A percentile compares a stretch with the other conserved stretches of the same genome.
Conservation (phyloP, 768 basidiomycete species). For the Rubroboletus pulcherrimus region DNA sequence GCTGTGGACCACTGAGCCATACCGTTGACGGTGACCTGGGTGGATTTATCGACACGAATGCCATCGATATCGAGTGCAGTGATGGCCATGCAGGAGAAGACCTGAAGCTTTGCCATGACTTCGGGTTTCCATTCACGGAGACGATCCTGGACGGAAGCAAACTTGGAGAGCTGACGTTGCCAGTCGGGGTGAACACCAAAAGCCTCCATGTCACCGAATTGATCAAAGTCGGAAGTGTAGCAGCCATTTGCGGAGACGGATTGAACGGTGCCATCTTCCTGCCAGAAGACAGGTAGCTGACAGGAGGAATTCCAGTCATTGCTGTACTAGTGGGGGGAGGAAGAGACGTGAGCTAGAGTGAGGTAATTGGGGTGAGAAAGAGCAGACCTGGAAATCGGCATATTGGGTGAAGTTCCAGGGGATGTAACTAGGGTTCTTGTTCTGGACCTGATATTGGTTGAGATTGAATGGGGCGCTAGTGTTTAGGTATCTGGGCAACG, state of each 20-base stretch:
- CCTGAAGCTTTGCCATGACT: slow-evolving; percentile 73
- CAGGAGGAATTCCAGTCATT: slow-evolving; percentile 77
- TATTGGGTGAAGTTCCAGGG: slow-evolving; percentile 90
- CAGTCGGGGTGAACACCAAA: slow-evolving; percentile 95
- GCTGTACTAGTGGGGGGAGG: slow-evolving; percentile 39
- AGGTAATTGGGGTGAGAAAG: background rate
- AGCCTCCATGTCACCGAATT: slow-evolving; percentile 95
- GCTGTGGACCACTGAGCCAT: slow-evolving; percentile 70
- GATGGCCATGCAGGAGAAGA: slow-evolving; percentile 84
- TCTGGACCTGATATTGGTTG: slow-evolving; percentile 66
- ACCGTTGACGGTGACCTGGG: slow-evolving; percentile 83
- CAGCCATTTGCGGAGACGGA: slow-evolving; percentile 65
- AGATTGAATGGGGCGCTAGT: slow-evolving; percentile 74
- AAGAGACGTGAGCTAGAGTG: background rate
- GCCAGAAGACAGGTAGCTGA: slow-evolving; percentile 74
- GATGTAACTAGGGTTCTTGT: slow-evolving; percentile 70
- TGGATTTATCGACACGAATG: slow-evolving; percentile 94
- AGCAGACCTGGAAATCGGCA: slow-evolving; percentile 68
- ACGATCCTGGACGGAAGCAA: slow-evolving; percentile 95
- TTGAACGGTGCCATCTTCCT: slow-evolving; percentile 60
- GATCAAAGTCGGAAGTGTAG: slow-evolving; percentile 82
- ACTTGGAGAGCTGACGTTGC: slow-evolving; percentile 92
- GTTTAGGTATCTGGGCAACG: slow-evolving; percentile 56
- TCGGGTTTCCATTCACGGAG: slow-evolving; percentile 85
- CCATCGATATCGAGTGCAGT: slow-evolving; percentile 87